Conservation (phyloP, 441 rosid species). For the Aleurites moluccanus region DNA sequence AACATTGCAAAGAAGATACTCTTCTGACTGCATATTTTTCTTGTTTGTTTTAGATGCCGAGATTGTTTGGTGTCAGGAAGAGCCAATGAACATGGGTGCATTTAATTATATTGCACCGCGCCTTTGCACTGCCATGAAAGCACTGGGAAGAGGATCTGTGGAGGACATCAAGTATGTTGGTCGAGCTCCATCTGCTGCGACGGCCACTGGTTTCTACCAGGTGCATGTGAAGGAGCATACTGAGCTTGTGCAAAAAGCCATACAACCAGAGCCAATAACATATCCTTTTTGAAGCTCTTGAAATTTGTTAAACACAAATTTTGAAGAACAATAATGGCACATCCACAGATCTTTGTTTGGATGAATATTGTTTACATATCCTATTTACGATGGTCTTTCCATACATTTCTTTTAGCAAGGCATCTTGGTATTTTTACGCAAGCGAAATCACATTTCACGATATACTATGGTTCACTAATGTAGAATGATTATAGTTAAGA, state of each 20-base stretch:
- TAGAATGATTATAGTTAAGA: background rate
- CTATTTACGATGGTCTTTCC: background rate
- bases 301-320: conserved; percentile 1
- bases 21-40: conserved; percentile 1
- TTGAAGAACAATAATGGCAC: background rate
- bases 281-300: conserved; percentile 27
- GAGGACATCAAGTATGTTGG: conserved; percentile 85
- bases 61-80: conserved; percentile 99
- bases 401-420: background rate
- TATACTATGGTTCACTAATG: background rate
- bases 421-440: background rate
- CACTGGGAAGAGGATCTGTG: conserved; percentile 55
- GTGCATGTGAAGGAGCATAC: conserved; percentile 83
- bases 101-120: conserved; percentile 75
- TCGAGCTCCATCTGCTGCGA: conserved; percentile 94
- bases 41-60: conserved; percentile 63
- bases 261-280: conserved; percentile 62
- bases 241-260: conserved; percentile 67
- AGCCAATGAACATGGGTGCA: conserved; percentile 98
- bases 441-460: background rate
- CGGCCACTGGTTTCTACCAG: conserved; percentile 91
- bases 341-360: background rate
- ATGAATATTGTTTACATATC: background rate
- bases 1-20: background rate
- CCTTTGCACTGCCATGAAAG: conserved; percentile 68